These are phyloP conservation scores for Ammopiptanthus mongolicus DNA, from an alignment of 306 rosid genomes.

Conservation along the genomic window DNA sequence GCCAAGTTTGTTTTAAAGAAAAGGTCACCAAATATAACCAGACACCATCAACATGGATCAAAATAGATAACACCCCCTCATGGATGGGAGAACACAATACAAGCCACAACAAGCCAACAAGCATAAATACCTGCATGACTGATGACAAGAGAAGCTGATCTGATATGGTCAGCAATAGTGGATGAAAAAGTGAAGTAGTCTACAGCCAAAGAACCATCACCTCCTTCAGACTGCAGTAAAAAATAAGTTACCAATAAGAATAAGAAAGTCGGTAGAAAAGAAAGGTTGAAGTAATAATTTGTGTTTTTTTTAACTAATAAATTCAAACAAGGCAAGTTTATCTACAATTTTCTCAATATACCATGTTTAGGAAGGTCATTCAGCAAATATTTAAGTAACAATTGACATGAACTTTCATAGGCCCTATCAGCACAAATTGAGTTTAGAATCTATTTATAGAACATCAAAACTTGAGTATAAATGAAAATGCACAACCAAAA, in stretches of 20 bases:
- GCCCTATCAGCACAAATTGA: no score
- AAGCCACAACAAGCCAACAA: no score
- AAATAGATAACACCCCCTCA: not conserved
- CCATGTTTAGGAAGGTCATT: not conserved
- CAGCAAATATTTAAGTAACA: not conserved
- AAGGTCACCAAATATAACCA: not conserved
- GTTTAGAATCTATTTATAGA: no score
- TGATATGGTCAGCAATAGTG: constrained; percentile 78
- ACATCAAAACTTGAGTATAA: no score
- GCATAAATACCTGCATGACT: constrained; percentile 84
- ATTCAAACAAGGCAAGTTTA: not conserved
- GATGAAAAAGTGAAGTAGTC: constrained; percentile 84
- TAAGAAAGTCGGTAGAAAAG: no score
- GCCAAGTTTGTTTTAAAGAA: not conserved
- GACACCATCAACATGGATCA: not conserved
- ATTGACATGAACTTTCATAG: no score
- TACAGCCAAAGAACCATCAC: constrained; percentile 48
- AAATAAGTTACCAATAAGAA: no score
- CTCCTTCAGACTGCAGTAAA: constrained; percentile 58
- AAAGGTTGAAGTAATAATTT: no score
- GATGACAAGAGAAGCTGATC: constrained; percentile 78
- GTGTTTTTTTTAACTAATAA: no score
- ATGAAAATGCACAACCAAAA: constrained; percentile 15
- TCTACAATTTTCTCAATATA: not conserved
- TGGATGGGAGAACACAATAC: not conserved